These are phyloP conservation scores for Babesia ovis DNA, from an alignment of 169 alveolate genomes.

Conservation along the genomic window DNA sequence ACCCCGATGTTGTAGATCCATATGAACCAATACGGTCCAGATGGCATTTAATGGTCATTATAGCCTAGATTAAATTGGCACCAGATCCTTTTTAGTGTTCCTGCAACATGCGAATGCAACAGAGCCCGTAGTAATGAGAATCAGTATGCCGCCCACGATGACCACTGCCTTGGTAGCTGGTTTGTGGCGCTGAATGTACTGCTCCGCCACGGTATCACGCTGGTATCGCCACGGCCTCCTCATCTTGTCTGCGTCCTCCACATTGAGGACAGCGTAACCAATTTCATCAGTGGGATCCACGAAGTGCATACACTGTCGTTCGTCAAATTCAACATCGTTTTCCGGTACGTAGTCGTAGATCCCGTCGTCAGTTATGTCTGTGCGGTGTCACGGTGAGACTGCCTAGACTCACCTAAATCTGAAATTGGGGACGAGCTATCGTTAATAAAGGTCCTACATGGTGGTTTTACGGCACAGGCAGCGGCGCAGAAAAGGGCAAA, in stretches of 20 bases:
- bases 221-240: constrained; percentile 15
- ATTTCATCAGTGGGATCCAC: background rate
- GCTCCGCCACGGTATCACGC: background rate
- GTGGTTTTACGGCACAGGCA: too few species aligned
- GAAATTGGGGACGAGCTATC: too few species aligned
- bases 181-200: background rate
- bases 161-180: constrained; percentile 6
- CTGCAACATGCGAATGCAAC: constrained; percentile 1
- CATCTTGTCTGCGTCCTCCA: constrained; percentile 24
- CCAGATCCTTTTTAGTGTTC: background rate
- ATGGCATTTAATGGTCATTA: too few species aligned
- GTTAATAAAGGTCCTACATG: too few species aligned
- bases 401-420: too few species aligned
- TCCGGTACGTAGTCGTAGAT: too few species aligned
- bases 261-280: constrained; percentile 1
- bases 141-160: background rate
- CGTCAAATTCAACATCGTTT: too few species aligned
- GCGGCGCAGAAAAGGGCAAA: too few species aligned
- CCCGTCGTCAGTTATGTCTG: too few species aligned
- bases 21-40: too few species aligned
- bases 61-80: background rate
- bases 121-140: background rate
- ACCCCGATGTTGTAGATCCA: too few species aligned
- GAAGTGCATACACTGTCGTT: background rate
- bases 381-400: too few species aligned